Conservation (phyloP, 345 rosid genomes). For the Zanthoxylum bungeanum region DNA sequence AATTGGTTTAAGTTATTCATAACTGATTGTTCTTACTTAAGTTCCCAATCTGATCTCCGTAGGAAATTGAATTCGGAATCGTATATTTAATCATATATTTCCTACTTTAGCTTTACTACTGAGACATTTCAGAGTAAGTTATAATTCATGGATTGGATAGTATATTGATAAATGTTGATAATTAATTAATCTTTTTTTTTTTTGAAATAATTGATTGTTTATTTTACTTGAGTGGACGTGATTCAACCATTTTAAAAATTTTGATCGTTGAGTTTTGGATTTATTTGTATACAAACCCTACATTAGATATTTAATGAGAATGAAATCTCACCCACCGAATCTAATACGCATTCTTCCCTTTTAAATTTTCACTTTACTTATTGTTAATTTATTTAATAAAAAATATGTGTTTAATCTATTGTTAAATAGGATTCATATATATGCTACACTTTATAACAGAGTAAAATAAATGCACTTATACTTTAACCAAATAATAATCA, state of each 20-base stretch:
- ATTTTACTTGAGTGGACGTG: background rate
- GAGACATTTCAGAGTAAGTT: too few species aligned
- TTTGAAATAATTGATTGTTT: background rate
- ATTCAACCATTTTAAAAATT: background rate
- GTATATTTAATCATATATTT: too few species aligned
- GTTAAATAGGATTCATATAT: background rate
- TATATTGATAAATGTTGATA: background rate
- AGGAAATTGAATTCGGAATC: too few species aligned
- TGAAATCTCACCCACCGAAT: constrained; percentile 26
- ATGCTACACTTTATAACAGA: background rate
- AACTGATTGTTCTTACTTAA: too few species aligned
- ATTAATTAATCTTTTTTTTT: background rate
- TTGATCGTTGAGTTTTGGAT: constrained; percentile 12
- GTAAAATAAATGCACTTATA: background rate
- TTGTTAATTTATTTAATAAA: background rate
- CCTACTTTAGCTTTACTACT: too few species aligned
- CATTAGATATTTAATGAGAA: background rate
- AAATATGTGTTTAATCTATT: background rate
- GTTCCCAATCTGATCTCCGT: too few species aligned
- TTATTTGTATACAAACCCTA: background rate
- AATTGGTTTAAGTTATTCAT: too few species aligned
- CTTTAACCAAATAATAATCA: background rate
- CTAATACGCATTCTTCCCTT: background rate
- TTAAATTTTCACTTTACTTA: background rate
- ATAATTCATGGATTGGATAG: background rate